Evolutionary conservation across 345 rosid species (phyloP).

Genomic region (Syzygium aqueum): DNA sequence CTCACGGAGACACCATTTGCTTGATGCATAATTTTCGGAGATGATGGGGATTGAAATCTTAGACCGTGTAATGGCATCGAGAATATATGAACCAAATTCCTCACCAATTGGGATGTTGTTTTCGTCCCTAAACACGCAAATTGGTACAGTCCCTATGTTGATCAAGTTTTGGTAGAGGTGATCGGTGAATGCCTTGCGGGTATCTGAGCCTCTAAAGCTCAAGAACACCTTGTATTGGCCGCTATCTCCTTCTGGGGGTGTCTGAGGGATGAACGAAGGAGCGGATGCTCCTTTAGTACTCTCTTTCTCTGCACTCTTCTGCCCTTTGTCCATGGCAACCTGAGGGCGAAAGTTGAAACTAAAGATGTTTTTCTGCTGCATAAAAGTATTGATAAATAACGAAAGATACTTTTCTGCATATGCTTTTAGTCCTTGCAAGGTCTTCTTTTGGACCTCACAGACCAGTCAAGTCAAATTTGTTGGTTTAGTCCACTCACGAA

Average conservation of each 20-base stretch:
- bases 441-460: background rate
- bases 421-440: background rate
- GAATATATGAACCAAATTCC: background rate
- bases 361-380: background rate
- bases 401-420: background rate
- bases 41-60: background rate
- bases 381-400: background rate
- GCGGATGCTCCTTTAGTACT: background rate
- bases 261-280: background rate
- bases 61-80: background rate
- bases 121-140: background rate
- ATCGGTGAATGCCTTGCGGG: background rate
- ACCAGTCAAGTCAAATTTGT: background rate
- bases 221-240: background rate
- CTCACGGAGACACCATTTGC: background rate
- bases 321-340: background rate
- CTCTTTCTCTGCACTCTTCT: background rate
- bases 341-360: background rate
- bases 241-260: background rate
- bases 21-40: background rate
- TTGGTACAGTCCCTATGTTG: background rate
- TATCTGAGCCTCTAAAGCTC: background rate
- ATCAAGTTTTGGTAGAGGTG: background rate
- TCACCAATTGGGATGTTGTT: background rate
- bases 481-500: background rate